A percentile compares a stretch with the other conserved stretches of the same genome.
These are phyloP conservation scores for Penicillium paneum DNA, from an alignment of 2,329 filamentous ascomycete genomes.

Conservation along the genomic window DNA sequence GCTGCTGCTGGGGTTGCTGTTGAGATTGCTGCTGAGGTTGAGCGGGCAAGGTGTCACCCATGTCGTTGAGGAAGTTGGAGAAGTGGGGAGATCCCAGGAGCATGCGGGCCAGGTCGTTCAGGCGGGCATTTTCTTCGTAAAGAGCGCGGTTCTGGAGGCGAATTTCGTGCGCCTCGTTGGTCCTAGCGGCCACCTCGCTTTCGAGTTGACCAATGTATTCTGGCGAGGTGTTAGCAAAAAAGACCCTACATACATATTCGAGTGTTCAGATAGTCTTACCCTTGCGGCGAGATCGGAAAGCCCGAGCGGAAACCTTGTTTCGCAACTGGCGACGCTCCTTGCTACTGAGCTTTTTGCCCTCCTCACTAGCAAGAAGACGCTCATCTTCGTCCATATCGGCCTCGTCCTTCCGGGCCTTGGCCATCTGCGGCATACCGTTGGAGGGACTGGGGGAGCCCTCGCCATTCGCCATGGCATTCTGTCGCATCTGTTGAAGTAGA, in stretches of 20 bases:
- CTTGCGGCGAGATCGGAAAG: constrained; percentile 97
- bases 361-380: constrained; percentile 86
- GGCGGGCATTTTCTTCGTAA: constrained; percentile 77
- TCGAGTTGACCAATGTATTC: constrained; percentile 97
- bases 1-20: constrained; percentile 35
- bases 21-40: constrained; percentile 42
- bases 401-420: constrained; percentile 83
- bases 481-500: constrained; percentile 86
- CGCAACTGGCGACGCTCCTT: constrained; percentile 96
- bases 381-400: constrained; percentile 99
- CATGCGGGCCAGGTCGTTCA: constrained; percentile 75
- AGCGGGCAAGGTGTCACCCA: constrained; percentile 57
- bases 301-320: constrained; percentile 97
- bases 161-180: constrained; percentile 77
- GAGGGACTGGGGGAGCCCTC: constrained; percentile 45
- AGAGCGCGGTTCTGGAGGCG: constrained; percentile 77
- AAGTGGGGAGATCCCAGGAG: constrained; percentile 78
- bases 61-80: constrained; percentile 71
- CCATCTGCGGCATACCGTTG: constrained; percentile 60
- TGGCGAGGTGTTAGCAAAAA: constrained; percentile 38
- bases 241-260: not conserved
- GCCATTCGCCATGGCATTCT: constrained; percentile 60
- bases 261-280: constrained; percentile 56
- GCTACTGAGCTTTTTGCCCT: constrained; percentile 98
- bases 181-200: constrained; percentile 77